These are phyloP conservation scores for Trichoderma semiorbis DNA, from an alignment of 2,329 filamentous ascomycete species.

Conservation along the genomic window DNA sequence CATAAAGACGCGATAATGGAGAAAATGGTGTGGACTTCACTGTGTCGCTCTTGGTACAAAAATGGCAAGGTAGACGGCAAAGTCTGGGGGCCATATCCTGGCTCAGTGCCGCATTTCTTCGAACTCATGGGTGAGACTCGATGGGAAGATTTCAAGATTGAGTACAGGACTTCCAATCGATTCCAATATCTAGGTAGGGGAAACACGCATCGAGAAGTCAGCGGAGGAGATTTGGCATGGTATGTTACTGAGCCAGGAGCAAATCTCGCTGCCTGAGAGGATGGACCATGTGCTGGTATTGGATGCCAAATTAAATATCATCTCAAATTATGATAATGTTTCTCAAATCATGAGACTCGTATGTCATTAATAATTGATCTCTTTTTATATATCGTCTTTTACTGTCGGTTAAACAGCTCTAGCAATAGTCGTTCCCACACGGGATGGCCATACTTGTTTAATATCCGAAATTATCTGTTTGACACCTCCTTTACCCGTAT, in stretches of 20 bases:
- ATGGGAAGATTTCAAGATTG: neutral
- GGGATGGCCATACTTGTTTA: neutral
- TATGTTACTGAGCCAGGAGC: neutral
- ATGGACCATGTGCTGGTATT: neutral
- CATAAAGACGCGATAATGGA: neutral
- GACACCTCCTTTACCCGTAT: neutral
- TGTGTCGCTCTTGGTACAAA: neutral
- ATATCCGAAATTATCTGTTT: neutral
- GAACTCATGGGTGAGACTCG: neutral
- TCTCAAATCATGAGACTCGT: neutral
- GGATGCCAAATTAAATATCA: neutral
- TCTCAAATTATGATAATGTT: neutral
- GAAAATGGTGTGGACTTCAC: neutral
- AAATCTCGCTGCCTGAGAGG: neutral
- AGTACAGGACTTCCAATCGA: neutral
- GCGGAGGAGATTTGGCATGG: neutral
- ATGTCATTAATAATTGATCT: neutral
- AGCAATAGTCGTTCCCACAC: neutral
- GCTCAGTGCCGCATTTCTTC: neutral
- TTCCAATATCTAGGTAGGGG: neutral
- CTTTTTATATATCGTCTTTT: neutral
- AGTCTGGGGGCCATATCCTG: neutral
- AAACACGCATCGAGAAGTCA: neutral
- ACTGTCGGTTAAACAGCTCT: neutral
- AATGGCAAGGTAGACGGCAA: neutral